These are phyloP conservation scores for Cryptococcus deneoformans DNA, from an alignment of 1,284 basidiomycete species.

Conservation along the genomic window DNA sequence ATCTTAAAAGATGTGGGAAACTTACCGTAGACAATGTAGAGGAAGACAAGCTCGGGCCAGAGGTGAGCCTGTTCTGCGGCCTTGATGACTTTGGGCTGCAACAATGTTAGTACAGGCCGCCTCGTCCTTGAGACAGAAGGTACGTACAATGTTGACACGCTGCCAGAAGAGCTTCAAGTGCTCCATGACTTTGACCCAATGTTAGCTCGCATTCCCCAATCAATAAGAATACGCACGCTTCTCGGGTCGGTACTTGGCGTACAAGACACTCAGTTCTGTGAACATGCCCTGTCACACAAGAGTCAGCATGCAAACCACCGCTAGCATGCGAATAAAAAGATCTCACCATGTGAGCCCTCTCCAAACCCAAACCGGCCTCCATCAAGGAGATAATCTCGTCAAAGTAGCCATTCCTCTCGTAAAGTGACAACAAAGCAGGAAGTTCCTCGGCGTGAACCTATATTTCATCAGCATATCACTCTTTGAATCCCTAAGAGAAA, in stretches of 20 bases:
- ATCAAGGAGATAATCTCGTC: slow-evolving; percentile 89
- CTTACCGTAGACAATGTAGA: slow-evolving; percentile 95
- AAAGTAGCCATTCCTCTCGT: slow-evolving; percentile 90
- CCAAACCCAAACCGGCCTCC: slow-evolving; percentile 91
- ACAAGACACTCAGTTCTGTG: slow-evolving; percentile 85
- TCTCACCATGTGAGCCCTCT: slow-evolving; percentile 82
- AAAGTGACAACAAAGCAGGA: slow-evolving; percentile 72
- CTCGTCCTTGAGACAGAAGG: slow-evolving; percentile 51
- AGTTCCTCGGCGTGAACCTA: slow-evolving; percentile 71
- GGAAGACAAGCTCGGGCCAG: slow-evolving; percentile 98
- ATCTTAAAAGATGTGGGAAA: slow-evolving; percentile 51
- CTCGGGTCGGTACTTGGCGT: slow-evolving; percentile 95
- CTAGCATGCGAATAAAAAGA: background rate
- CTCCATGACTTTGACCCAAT: slow-evolving; percentile 73
- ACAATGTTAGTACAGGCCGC: background rate
- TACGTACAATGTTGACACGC: slow-evolving; percentile 77
- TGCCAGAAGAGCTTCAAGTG: slow-evolving; percentile 97
- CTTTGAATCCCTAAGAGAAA: background rate
- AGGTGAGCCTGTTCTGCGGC: slow-evolving; percentile 95
- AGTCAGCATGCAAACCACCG: slow-evolving; percentile 2
- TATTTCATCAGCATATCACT: background rate
- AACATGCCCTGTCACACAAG: slow-evolving; percentile 44
- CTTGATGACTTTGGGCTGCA: slow-evolving; percentile 70
- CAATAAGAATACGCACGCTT: slow-evolving; percentile 61
- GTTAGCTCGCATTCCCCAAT: background rate